Percentiles rank a stretch among this genome's conserved stretches.
Conservation (phyloP, 257 asterid genomes). For the Henckelia pumila region DNA sequence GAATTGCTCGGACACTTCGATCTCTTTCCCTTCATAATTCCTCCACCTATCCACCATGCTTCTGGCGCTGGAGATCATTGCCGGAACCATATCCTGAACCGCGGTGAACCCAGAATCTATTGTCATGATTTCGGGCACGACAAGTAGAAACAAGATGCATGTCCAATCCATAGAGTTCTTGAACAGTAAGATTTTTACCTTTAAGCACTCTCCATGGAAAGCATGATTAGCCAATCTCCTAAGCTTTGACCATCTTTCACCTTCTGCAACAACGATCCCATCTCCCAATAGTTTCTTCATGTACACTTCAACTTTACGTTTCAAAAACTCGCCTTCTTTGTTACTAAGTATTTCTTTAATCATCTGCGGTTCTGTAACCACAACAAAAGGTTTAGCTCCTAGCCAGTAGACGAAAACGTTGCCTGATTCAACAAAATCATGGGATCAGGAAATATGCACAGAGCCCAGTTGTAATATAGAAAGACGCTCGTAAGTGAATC, state of each 20-base stretch:
- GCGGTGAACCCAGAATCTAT: not conserved
- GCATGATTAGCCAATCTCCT: conserved; percentile 58
- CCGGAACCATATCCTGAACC: conserved; percentile 52
- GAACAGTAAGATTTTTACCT: conserved; percentile 28
- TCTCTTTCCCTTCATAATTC: conserved; percentile 31
- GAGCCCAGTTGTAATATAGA: not conserved
- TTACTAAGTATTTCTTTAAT: conserved; percentile 49
- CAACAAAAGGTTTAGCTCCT: conserved; percentile 42
- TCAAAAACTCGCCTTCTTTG: conserved; percentile 35
- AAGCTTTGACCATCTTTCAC: conserved; percentile 51
- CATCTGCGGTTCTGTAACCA: conserved; percentile 49
- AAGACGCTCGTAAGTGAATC: not conserved
- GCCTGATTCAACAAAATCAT: conserved; percentile 29
- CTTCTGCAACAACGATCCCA: conserved; percentile 42
- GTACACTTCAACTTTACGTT: conserved; percentile 14
- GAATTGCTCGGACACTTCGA: conserved; percentile 43
- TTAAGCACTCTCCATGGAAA: conserved; percentile 53
- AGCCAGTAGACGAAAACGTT: conserved; percentile 43
- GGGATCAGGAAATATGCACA: not conserved
- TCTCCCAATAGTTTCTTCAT: conserved; percentile 41
- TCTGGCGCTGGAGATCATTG: conserved; percentile 45
- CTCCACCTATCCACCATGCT: conserved; percentile 47
- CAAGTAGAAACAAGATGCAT: too few species aligned
- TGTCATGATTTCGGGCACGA: not conserved
- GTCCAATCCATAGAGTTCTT: too few species aligned